Evolutionary conservation across 306 rosid species (phyloP).

Genomic region (Geum urbanum): DNA sequence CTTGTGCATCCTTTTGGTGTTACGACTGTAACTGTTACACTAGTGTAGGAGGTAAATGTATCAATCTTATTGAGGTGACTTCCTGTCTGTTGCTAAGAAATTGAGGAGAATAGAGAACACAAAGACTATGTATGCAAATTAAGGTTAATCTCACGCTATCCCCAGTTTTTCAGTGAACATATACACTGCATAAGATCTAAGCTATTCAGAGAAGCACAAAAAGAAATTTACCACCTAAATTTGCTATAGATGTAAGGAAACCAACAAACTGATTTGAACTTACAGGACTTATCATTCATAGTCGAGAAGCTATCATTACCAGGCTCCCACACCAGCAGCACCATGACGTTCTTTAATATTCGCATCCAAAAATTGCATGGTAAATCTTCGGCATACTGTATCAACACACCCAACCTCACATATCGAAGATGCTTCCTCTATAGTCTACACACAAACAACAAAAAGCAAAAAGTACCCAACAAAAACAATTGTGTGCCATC

Average conservation of each 20-base stretch:
- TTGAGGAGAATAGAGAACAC: neutral
- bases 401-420: conserved; percentile 5
- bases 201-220: neutral
- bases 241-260: neutral
- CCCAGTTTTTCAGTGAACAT: neutral
- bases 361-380: conserved; percentile 5
- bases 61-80: neutral
- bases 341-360: neutral
- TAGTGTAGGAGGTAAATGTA: neutral
- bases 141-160: neutral
- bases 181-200: neutral
- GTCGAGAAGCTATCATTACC: neutral
- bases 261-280: neutral
- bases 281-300: conserved; percentile 1
- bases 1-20: neutral
- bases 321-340: conserved; percentile 2
- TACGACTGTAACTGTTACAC: neutral
- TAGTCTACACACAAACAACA: neutral
- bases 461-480: neutral
- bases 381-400: neutral
- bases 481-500: neutral
- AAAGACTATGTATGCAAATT: neutral
- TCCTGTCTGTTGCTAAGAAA: neutral
- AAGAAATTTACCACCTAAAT: neutral
- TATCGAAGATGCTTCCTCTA: conserved; percentile 14